Conservation (phyloP, 495 filamentous ascomycete genomes). For the Venustampulla echinocandica region DNA sequence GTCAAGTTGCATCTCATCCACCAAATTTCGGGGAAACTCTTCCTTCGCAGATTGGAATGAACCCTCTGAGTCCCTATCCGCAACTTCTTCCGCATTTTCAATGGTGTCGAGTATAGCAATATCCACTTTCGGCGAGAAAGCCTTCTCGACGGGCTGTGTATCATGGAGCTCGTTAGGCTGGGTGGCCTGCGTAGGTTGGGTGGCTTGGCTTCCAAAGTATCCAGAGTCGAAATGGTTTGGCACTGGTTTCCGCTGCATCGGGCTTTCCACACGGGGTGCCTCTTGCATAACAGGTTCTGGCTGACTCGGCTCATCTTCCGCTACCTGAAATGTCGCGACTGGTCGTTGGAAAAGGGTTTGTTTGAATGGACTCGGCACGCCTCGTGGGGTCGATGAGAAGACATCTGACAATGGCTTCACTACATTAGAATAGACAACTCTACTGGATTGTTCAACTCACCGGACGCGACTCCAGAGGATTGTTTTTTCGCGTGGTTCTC, state of each 20-base stretch:
- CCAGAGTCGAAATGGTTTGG: constrained; percentile 56
- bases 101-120: not conserved
- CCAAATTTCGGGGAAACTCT: constrained; percentile 29
- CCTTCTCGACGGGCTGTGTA: not conserved
- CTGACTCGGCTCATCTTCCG: constrained; percentile 17
- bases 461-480: constrained; percentile 54
- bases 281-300: constrained; percentile 2
- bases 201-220: constrained; percentile 64
- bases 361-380: constrained; percentile 37
- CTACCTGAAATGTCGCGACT: constrained; percentile 22
- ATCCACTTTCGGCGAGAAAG: constrained; percentile 2
- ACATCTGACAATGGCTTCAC: constrained; percentile 73
- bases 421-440: constrained; percentile 16
- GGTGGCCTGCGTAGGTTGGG: constrained; percentile 14
- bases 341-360: constrained; percentile 20
- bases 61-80: constrained; percentile 29
- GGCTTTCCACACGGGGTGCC: constrained; percentile 4
- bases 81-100: constrained; percentile 10
- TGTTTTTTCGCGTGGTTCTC: constrained; percentile 64
- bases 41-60: constrained; percentile 66
- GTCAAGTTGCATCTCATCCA: constrained; percentile 6
- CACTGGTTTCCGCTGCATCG: constrained; percentile 13
- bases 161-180: constrained; percentile 7
- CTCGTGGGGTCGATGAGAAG: constrained; percentile 49
- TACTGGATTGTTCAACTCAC: constrained; percentile 38